phyloP scores from a whole-genome alignment of 176 grass and related monocot species.

The Triticum urartu region DNA sequence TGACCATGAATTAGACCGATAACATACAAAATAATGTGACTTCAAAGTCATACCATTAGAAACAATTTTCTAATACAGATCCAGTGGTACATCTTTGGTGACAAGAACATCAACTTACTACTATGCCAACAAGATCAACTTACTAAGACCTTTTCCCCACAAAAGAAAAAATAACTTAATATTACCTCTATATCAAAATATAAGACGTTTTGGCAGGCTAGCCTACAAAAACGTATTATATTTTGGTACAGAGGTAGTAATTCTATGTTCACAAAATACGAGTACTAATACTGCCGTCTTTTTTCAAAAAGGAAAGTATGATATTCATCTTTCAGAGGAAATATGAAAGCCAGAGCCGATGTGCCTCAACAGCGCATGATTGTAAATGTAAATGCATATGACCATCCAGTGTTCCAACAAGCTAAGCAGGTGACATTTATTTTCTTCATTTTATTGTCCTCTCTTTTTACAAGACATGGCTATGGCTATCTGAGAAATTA shows the following conservation, averaged over 20 bases:
- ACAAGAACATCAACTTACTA: too few species aligned
- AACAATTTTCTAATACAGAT: too few species aligned
- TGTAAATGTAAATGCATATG: neutral
- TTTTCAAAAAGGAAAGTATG: neutral
- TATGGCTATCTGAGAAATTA: conserved; percentile 44
- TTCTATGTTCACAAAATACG: neutral
- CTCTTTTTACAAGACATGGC: conserved; percentile 46
- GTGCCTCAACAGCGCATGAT: neutral
- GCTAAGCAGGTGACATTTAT: conserved; percentile 3
- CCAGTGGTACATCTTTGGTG: too few species aligned
- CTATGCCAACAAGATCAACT: neutral
- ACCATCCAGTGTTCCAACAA: conserved; percentile 7
- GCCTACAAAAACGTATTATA: too few species aligned
- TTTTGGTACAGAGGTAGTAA: neutral
- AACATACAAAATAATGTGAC: too few species aligned
- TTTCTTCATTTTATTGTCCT: conserved; percentile 9
- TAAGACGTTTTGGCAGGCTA: too few species aligned
- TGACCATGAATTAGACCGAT: too few species aligned
- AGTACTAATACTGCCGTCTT: neutral
- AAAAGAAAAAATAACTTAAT: too few species aligned
- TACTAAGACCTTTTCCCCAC: too few species aligned
- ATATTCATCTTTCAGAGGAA: neutral
- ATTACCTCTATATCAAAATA: too few species aligned
- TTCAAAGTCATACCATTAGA: too few species aligned
- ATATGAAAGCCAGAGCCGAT: neutral